A percentile compares a stretch with the other conserved stretches of the same genome.
Evolutionary conservation across 768 basidiomycete species (phyloP).

Genomic region (Leccinum fibrillosum): DNA sequence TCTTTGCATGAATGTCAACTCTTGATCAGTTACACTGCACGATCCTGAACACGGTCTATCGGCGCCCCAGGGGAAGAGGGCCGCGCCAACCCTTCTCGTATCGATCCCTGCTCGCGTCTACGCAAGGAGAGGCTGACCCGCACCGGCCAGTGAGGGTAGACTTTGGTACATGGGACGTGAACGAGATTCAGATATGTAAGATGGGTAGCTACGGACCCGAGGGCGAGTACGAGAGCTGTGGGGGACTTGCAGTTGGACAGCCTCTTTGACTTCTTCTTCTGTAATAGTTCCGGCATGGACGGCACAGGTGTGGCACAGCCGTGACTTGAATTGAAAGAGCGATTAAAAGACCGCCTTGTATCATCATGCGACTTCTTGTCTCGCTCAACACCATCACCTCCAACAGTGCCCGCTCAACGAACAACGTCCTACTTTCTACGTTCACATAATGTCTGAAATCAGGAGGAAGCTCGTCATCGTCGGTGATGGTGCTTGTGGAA

Average conservation of each 20-base stretch:
- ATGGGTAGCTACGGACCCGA: slow-evolving; percentile 68
- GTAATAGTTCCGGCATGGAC: slow-evolving; percentile 16
- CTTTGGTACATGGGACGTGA: slow-evolving; percentile 52
- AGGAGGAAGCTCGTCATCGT: slow-evolving; percentile 99
- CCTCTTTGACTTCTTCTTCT: background rate
- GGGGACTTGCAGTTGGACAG: slow-evolving; percentile 10
- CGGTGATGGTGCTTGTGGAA: slow-evolving; percentile 96
- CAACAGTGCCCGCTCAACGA: slow-evolving; percentile 35
- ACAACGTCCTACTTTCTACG: slow-evolving; percentile 33
- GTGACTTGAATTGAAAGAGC: slow-evolving; percentile 28
- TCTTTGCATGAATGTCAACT: background rate
- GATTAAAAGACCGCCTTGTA: slow-evolving; percentile 35
- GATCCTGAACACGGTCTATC: slow-evolving; percentile 46
- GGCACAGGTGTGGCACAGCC: slow-evolving; percentile 33
- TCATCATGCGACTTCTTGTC: slow-evolving; percentile 38
- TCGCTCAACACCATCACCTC: slow-evolving; percentile 37
- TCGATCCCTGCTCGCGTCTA: slow-evolving; percentile 31
- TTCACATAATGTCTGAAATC: slow-evolving; percentile 85
- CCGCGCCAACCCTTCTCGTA: slow-evolving; percentile 43
- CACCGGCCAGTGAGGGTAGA: slow-evolving; percentile 35
- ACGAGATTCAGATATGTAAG: slow-evolving; percentile 61
- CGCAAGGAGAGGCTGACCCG: slow-evolving; percentile 1
- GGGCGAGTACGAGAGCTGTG: slow-evolving; percentile 57
- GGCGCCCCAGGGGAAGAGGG: slow-evolving; percentile 31
- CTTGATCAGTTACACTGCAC: slow-evolving; percentile 45